Percentiles rank a stretch among this genome's conserved stretches.
Evolutionary conservation across 2,329 filamentous ascomycete species (phyloP).

Genomic region (Colletotrichum brevisporum): DNA sequence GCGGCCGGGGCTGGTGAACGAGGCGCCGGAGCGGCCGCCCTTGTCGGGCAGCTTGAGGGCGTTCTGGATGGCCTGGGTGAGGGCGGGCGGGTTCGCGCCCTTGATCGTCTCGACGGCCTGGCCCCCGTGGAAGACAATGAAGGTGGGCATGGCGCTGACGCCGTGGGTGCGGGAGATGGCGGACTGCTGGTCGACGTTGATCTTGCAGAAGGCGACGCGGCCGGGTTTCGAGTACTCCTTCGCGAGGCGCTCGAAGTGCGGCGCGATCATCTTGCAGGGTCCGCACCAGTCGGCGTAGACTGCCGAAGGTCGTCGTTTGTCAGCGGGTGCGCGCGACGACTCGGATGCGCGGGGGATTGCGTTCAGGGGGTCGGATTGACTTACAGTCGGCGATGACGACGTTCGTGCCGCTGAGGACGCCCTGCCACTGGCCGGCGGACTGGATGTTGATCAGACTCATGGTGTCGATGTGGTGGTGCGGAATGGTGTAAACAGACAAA

Average conservation of each 20-base stretch:
- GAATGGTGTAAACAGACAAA: constrained; percentile 6
- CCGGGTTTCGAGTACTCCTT: constrained; percentile 84
- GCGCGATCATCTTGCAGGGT: constrained; percentile 93
- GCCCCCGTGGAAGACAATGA: constrained; percentile 88
- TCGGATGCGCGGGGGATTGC: constrained; percentile 31
- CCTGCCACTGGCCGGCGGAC: constrained; percentile 79
- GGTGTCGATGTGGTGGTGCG: constrained; percentile 29
- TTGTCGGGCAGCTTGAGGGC: constrained; percentile 67
- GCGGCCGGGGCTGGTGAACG: constrained; percentile 69
- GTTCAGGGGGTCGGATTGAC: constrained; percentile 50
- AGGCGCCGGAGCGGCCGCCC: constrained; percentile 57
- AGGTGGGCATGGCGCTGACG: constrained; percentile 93
- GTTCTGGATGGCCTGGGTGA: constrained; percentile 83
- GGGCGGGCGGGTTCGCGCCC: constrained; percentile 83
- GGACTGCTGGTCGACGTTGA: constrained; percentile 89
- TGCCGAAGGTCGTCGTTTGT: constrained; percentile 55
- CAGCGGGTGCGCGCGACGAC: constrained; percentile 6
- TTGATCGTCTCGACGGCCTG: constrained; percentile 81
- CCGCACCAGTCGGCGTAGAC: constrained; percentile 97
- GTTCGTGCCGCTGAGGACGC: constrained; percentile 78
- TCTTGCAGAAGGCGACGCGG: constrained; percentile 89
- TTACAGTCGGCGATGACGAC: constrained; percentile 93
- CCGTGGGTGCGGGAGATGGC: constrained; percentile 83
- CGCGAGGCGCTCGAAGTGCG: constrained; percentile 88
- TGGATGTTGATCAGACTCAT: constrained; percentile 71